Evolutionary conservation across 2,329 filamentous ascomycete genomes (phyloP), one percentile per base, ranked within the genome.

Genomic region (Colletotrichum zoysiae): DNA sequence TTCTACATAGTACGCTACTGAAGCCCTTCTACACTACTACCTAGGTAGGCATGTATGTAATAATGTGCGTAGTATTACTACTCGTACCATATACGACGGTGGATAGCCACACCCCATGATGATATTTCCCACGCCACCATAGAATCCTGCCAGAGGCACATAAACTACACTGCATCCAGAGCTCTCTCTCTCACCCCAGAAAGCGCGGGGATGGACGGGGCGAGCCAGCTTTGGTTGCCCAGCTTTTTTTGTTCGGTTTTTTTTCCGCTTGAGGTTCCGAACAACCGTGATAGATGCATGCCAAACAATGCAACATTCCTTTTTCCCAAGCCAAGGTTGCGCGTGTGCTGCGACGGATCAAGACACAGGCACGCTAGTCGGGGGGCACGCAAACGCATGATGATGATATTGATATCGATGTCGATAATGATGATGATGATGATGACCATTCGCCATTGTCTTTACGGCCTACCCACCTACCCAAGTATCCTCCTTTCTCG

Each of bases 101-200:
- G 55, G 69, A 71, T 71, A 71, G 14, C 20, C 38, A 26, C 69
- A 71, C 69, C 44, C 69, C 62, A 65, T 38, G 33, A 8, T 40
- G 30, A n/a, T 9, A 33, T 33, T 38, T 20, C 11, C 23, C 38
- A 8, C 38, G 20, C 46, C 44, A 35, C 30, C 33, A 46, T 30
- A 26, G 38, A 16, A 35, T 48, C 26, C 35, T 20, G 23, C 12
- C n/a, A 56, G 20, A 53, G 18, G 44, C 35, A 38, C 35, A 38
- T 11, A 38, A 9, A 38, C 8, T 30, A 9, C 35, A 38, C 65
- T 30, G 67, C 68, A 56, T 64, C 65, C 69, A 68, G 58, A 71
- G 65, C 30, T 30, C 30, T 30, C 30, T 30, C 30, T 30, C 65
- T 71, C 30, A 44, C 40, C 40, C 59, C 65, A 50, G 58, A 68